Evolutionary conservation across 2,329 filamentous ascomycete species (phyloP).

Genomic region (Erysiphe pulchra): DNA sequence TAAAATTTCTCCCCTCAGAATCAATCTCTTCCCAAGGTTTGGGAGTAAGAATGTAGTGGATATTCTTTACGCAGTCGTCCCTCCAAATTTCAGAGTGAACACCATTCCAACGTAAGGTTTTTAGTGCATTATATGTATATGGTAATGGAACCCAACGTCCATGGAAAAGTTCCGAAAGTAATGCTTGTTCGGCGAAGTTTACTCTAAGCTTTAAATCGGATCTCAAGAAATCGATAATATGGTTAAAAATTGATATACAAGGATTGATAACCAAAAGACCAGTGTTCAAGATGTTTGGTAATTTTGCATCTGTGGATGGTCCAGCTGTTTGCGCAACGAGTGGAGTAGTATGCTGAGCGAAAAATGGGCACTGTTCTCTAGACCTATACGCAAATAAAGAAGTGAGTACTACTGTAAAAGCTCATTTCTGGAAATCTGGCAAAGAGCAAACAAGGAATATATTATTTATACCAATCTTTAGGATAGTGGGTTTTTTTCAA

Average conservation of each 20-base stretch:
- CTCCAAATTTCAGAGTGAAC: constrained; percentile 31
- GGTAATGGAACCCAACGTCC: constrained; percentile 31
- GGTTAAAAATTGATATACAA: constrained; percentile 19
- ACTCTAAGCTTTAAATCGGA: constrained; percentile 18
- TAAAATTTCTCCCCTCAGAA: constrained; percentile 17
- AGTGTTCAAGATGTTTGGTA: constrained; percentile 27
- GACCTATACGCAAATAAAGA: constrained; percentile 13
- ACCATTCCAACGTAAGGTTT: constrained; percentile 26
- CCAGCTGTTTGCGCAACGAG: constrained; percentile 21
- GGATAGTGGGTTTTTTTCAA: constrained; percentile 58
- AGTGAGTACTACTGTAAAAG: not conserved
- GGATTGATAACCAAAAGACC: constrained; percentile 32
- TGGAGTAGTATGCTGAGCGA: constrained; percentile 23
- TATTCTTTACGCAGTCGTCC: constrained; percentile 30
- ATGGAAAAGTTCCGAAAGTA: constrained; percentile 28
- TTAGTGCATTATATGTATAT: constrained; percentile 36
- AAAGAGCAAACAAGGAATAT: not conserved
- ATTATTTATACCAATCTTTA: constrained; percentile 29
- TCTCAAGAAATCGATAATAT: constrained; percentile 26
- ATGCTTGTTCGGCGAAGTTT: constrained; percentile 33
- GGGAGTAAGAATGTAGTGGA: constrained; percentile 34
- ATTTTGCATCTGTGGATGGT: constrained; percentile 19
- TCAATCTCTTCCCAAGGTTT: constrained; percentile 34
- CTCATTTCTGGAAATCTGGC: too few species aligned
- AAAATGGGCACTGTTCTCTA: constrained; percentile 30